A percentile compares a stretch with the other conserved stretches of the same genome.
Conservation (phyloP, 2,329 filamentous ascomycete species). For the Erysiphe neolycopersici region DNA sequence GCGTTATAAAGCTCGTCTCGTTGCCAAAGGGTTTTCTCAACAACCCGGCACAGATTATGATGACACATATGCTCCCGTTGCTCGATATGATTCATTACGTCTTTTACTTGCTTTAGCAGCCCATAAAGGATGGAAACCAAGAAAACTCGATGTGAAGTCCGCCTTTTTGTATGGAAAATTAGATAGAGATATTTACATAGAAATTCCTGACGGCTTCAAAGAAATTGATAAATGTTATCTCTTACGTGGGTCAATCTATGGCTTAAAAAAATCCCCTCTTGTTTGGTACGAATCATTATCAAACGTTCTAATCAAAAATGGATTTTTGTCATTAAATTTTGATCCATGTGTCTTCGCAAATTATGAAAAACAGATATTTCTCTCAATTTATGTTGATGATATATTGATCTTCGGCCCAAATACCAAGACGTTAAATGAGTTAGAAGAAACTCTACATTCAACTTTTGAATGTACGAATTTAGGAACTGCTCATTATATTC, state of each 20-base stretch:
- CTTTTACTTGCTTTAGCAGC: neutral
- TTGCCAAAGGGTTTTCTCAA: neutral
- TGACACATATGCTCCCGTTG: neutral
- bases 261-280: neutral
- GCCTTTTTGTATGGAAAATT: neutral
- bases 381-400: neutral
- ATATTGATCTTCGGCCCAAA: neutral
- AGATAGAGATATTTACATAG: neutral
- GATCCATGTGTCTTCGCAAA: neutral
- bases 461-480: neutral
- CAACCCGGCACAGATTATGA: neutral
- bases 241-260: neutral
- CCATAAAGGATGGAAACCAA: neutral
- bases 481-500: neutral
- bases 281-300: neutral
- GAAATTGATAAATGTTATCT: neutral
- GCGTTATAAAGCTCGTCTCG: neutral
- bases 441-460: neutral
- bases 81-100: neutral
- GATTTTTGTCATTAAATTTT: neutral
- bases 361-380: neutral
- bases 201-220: neutral
- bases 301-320: neutral
- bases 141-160: neutral
- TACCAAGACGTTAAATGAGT: neutral